phyloP scores from a whole-genome alignment of 805 yeast genomes.

The Wickerhamomyces queroliae region DNA sequence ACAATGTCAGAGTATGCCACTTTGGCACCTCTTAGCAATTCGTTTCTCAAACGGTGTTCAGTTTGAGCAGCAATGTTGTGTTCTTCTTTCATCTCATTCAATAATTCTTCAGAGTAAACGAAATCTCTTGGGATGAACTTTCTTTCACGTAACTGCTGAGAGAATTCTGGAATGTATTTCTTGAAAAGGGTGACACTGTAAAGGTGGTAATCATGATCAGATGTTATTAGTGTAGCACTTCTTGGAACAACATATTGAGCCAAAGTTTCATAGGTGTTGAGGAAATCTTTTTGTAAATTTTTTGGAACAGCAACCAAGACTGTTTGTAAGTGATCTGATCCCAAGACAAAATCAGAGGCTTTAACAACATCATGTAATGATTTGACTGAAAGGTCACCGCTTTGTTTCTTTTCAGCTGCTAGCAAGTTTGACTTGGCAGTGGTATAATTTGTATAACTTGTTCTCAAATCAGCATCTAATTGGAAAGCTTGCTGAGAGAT shows the following conservation, averaged over 20 bases:
- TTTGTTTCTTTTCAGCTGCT: conserved; percentile 88
- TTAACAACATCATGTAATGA: conserved; percentile 86
- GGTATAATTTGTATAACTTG: conserved; percentile 68
- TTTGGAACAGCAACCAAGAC: conserved; percentile 88
- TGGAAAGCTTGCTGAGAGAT: conserved; percentile 75
- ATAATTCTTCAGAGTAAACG: conserved; percentile 71
- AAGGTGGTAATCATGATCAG: conserved; percentile 69
- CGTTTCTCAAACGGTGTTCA: conserved; percentile 70
- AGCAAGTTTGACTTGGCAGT: conserved; percentile 77
- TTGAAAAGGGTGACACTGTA: conserved; percentile 82
- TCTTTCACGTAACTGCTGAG: conserved; percentile 67
- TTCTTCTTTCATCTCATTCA: conserved; percentile 72
- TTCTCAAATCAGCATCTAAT: conserved; percentile 79
- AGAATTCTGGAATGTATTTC: conserved; percentile 67
- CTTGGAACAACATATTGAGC: conserved; percentile 87
- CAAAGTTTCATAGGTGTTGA: conserved; percentile 68
- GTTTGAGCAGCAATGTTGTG: conserved; percentile 67
- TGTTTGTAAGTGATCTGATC: conserved; percentile 82
- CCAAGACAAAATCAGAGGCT: conserved; percentile 75
- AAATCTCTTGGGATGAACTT: conserved; percentile 94
- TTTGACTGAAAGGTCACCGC: conserved; percentile 88
- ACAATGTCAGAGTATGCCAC: conserved; percentile 88
- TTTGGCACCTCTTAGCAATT: conserved; percentile 73
- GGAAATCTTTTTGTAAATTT: conserved; percentile 50
- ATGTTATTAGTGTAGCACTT: conserved; percentile 62